phyloP scores from a whole-genome alignment of 164 flowering plant genomes.

The Euptelea pleiosperma region DNA sequence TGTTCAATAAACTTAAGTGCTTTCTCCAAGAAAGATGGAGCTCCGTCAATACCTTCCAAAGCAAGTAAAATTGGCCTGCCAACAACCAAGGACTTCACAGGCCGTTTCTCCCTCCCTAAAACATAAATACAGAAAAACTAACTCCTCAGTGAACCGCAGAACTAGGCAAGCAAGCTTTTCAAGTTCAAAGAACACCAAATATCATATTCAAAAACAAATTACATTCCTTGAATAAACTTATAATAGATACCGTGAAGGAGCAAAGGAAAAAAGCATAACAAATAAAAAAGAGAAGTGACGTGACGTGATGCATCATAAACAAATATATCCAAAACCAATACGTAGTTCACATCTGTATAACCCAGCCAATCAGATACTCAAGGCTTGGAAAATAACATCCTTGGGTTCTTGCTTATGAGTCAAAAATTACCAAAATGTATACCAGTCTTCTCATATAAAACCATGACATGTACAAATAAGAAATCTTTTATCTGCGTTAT shows the following conservation, averaged over 20 bases:
- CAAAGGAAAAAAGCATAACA: no score
- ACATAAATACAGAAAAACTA: constrained; percentile 10
- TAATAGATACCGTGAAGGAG: neutral
- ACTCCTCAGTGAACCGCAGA: constrained; percentile 7
- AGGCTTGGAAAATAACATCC: neutral
- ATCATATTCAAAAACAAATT: neutral
- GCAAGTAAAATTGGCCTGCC: constrained; percentile 86
- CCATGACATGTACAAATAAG: no score
- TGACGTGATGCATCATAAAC: neutral
- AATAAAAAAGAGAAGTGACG: neutral
- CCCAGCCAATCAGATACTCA: neutral
- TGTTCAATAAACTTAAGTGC: constrained; percentile 76
- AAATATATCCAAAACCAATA: neutral
- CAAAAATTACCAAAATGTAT: no score
- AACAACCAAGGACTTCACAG: constrained; percentile 47
- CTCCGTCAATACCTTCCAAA: constrained; percentile 81
- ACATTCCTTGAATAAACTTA: no score
- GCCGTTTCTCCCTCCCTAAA: constrained; percentile 44
- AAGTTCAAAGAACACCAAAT: neutral
- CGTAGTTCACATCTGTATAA: no score
- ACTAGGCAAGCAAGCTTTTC: neutral
- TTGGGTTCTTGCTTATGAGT: constrained; percentile 4
- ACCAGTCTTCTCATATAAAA: no score
- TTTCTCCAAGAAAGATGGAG: constrained; percentile 87
- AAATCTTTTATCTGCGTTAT: no score